These are phyloP conservation scores for Helenozyma baotianmanensis DNA, from an alignment of 805 yeast species.

Conservation along the genomic window DNA sequence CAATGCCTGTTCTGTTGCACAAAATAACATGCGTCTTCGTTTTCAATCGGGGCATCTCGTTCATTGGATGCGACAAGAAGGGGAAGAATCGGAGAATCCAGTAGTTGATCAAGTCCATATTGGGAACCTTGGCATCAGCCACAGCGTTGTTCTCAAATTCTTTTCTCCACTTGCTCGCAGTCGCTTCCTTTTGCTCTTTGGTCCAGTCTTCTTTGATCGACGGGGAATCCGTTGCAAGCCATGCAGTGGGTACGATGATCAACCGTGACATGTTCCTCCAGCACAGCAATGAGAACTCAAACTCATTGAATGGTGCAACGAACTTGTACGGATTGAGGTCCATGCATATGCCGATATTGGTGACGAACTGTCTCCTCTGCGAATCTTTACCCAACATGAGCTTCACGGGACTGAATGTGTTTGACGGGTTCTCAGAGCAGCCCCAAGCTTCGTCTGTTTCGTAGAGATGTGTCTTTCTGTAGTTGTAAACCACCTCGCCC, in stretches of 20 bases:
- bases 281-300: constrained; percentile 64
- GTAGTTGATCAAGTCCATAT: constrained; percentile 43
- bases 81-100: constrained; percentile 76
- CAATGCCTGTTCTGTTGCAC: constrained; percentile 78
- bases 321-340: constrained; percentile 86
- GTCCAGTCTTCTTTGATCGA: constrained; percentile 19
- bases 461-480: constrained; percentile 72
- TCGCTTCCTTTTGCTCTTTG: constrained; percentile 12
- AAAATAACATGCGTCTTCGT: constrained; percentile 39
- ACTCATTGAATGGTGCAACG: constrained; percentile 68
- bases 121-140: constrained; percentile 9
- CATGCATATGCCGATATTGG: constrained; percentile 88
- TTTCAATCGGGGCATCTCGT: constrained; percentile 19
- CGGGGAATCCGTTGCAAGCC: constrained; percentile 61
- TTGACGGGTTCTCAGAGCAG: constrained; percentile 56
- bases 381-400: constrained; percentile 27
- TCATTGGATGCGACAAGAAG: constrained; percentile 38
- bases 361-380: constrained; percentile 10
- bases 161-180: constrained; percentile 4
- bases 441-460: constrained; percentile 83
- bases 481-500: constrained; percentile 60
- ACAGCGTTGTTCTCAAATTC: constrained; percentile 2
- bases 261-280: constrained; percentile 45
- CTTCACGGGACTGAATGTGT: constrained; percentile 50
- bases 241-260: constrained; percentile 78